Evolutionary conservation across 208 protist genomes (phyloP).

Genomic region (Leishmania guyanensis): DNA sequence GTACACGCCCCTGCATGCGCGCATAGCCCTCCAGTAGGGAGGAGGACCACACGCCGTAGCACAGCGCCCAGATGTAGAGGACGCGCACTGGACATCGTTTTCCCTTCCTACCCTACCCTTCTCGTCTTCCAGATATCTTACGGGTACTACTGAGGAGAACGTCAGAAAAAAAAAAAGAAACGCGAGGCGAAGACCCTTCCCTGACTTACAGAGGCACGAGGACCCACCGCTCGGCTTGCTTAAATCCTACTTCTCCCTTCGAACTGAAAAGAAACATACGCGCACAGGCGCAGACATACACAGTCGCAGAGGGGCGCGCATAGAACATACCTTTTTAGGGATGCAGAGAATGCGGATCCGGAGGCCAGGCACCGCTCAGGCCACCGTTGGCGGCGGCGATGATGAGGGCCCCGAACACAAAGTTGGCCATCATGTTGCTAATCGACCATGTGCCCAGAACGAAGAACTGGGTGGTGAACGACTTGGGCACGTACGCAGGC

Average conservation of each 20-base stretch:
- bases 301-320: not conserved
- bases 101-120: not conserved
- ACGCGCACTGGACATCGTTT: not conserved
- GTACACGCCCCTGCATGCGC: not conserved
- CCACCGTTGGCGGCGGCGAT: conserved; percentile 82
- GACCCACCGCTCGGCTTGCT: not conserved
- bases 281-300: not conserved
- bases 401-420: conserved; percentile 70
- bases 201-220: not conserved
- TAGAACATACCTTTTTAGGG: conserved; percentile 30
- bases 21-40: not conserved
- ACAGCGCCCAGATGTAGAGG: not conserved
- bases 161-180: not conserved
- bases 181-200: not conserved
- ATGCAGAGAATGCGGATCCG: conserved; percentile 84
- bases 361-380: conserved; percentile 78
- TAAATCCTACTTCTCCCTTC: conserved; percentile 3
- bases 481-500: conserved; percentile 79
- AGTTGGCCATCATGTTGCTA: conserved; percentile 81
- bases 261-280: not conserved
- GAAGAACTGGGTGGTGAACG: conserved; percentile 80
- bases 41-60: not conserved
- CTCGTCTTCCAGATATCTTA: not conserved
- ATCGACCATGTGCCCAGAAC: conserved; percentile 81
- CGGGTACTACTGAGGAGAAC: conserved; percentile 1